These are phyloP conservation scores for Wickerhamiella kurtzmanii DNA, from an alignment of 805 yeast species.

Conservation along the genomic window DNA sequence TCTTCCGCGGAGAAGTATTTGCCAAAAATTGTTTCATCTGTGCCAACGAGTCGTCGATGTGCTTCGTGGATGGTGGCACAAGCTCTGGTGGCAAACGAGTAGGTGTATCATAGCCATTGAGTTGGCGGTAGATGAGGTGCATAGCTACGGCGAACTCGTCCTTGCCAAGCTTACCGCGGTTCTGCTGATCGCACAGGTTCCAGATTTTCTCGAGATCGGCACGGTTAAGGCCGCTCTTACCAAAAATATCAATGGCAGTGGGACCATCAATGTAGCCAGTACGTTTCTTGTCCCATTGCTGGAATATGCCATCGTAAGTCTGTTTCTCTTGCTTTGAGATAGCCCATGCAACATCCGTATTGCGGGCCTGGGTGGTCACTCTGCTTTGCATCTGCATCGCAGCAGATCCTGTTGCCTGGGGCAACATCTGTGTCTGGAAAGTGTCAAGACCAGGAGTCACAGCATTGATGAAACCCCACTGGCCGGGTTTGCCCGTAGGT, in stretches of 20 bases:
- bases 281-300: constrained; percentile 64
- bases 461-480: constrained; percentile 67
- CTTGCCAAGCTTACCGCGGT: constrained; percentile 68
- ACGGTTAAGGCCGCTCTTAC: constrained; percentile 80
- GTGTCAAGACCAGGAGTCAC: constrained; percentile 59
- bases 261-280: constrained; percentile 66
- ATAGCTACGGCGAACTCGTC: constrained; percentile 94
- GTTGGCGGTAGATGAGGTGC: constrained; percentile 85
- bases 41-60: constrained; percentile 56
- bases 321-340: constrained; percentile 79
- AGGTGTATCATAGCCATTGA: constrained; percentile 84
- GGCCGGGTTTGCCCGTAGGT: constrained; percentile 56
- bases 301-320: constrained; percentile 75
- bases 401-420: constrained; percentile 27
- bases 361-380: constrained; percentile 12
- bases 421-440: constrained; percentile 54
- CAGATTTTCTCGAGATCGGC: constrained; percentile 80
- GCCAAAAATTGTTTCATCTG: constrained; percentile 53
- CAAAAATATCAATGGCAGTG: constrained; percentile 72
- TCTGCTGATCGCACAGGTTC: constrained; percentile 73
- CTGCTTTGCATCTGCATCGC: constrained; percentile 14
- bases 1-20: constrained; percentile 24
- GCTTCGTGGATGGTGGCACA: constrained; percentile 71
- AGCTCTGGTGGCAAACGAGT: constrained; percentile 71
- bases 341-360: constrained; percentile 58